Percentiles rank a stretch among this genome's conserved stretches.
These are phyloP conservation scores for Kappamyces sp. DNA, from an alignment of 192 early-diverging fungal species.

Conservation along the genomic window DNA sequence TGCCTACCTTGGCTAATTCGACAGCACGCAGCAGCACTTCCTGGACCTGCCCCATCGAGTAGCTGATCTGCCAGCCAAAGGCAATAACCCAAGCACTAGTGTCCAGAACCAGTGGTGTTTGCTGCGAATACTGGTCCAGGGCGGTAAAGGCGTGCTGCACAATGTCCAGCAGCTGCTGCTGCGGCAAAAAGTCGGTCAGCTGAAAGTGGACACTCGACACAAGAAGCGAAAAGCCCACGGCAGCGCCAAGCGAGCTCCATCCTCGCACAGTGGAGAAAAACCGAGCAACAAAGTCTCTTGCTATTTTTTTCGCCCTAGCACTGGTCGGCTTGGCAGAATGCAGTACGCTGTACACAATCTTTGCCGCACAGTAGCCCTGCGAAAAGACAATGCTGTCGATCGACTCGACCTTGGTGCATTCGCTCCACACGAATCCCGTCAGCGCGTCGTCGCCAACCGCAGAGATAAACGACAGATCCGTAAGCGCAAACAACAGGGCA, in stretches of 20 bases:
- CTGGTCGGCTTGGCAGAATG: too few relatives aligned
- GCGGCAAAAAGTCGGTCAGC: too few relatives aligned
- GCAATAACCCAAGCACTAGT: too few relatives aligned
- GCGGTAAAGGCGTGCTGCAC: too few relatives aligned
- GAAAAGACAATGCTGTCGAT: background rate
- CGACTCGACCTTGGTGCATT: background rate
- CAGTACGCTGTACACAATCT: background rate
- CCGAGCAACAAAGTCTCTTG: background rate
- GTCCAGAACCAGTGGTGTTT: too few relatives aligned
- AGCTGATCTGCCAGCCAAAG: too few relatives aligned
- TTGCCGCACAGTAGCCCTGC: slow-evolving; percentile 3
- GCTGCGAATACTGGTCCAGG: too few relatives aligned
- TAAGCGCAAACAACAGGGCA: background rate
- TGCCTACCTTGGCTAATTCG: too few relatives aligned
- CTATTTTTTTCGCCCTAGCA: background rate
- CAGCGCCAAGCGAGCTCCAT: slow-evolving; percentile 1
- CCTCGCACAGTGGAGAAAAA: background rate
- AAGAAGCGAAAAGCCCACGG: slow-evolving; percentile 10
- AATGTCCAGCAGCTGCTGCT: too few relatives aligned
- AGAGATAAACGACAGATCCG: background rate
- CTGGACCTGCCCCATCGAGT: too few relatives aligned
- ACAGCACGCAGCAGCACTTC: too few relatives aligned
- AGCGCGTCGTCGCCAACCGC: background rate
- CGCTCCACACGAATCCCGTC: background rate
- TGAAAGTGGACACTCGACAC: background rate